These are phyloP conservation scores for Nymphaea colorata DNA, from an alignment of 164 flowering plant species.

Conservation along the genomic window DNA sequence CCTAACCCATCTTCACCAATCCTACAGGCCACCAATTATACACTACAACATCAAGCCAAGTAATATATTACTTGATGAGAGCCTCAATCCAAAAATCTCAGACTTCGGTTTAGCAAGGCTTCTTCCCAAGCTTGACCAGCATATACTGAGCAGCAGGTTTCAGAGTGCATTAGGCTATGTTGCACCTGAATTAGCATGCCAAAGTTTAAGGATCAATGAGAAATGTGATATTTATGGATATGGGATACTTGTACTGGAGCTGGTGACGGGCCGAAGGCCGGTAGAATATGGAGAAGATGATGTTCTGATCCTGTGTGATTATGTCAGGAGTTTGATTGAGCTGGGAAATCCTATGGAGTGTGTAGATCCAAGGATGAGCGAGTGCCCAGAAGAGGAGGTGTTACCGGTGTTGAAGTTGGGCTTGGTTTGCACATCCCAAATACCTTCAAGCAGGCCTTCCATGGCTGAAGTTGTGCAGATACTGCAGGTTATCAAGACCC, in stretches of 20 bases:
- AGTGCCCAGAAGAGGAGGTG: conserved; percentile 79
- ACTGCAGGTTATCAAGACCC: conserved; percentile 77
- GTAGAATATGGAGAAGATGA: conserved; percentile 94
- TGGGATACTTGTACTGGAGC: conserved; percentile 72
- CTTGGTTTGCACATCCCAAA: conserved; percentile 83
- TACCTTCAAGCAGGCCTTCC: conserved; percentile 92
- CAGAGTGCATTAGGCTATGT: conserved; percentile 77
- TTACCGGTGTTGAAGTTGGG: conserved; percentile 84
- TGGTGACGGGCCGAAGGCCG: conserved; percentile 76
- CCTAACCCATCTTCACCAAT: conserved; percentile 77
- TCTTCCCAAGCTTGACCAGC: conserved; percentile 55
- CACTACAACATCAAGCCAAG: conserved; percentile 84
- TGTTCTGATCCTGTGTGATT: conserved; percentile 59
- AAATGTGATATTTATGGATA: conserved; percentile 82
- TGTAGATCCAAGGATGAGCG: conserved; percentile 56
- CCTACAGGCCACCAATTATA: conserved; percentile 62
- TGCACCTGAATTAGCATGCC: conserved; percentile 92
- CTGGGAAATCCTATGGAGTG: conserved; percentile 75
- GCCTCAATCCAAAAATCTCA: conserved; percentile 53
- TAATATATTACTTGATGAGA: conserved; percentile 78
- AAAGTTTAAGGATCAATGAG: conserved; percentile 75
- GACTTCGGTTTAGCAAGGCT: conserved; percentile 84
- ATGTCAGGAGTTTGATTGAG: conserved; percentile 64
- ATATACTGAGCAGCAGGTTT: conserved; percentile 47
- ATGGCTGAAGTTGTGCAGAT: conserved; percentile 92